Percentiles rank a stretch among this genome's conserved stretches.
phyloP scores from a whole-genome alignment of 352 stramenopile species.

The Pythium coloratum region DNA sequence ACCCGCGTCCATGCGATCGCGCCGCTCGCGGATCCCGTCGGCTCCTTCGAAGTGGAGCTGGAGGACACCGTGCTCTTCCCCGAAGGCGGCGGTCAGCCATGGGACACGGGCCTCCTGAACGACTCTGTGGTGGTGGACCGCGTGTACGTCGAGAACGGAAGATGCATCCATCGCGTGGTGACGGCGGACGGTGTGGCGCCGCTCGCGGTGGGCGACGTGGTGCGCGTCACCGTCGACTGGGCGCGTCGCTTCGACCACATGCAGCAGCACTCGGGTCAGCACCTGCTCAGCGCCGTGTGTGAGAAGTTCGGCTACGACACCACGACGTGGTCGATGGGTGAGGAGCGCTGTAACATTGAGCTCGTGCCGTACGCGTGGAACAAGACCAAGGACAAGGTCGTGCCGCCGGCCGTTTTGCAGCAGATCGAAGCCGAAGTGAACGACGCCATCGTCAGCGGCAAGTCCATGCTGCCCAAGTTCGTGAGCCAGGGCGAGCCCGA shows the following conservation, averaged over 20 bases:
- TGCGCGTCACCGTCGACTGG: slow-evolving; percentile 73
- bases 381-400: slow-evolving; percentile 41
- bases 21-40: slow-evolving; percentile 31
- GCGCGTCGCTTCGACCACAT: slow-evolving; percentile 83
- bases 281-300: slow-evolving; percentile 85
- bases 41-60: slow-evolving; percentile 61
- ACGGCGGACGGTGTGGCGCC: slow-evolving; percentile 24
- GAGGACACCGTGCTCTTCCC: slow-evolving; percentile 85
- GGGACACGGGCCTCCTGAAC: slow-evolving; percentile 70
- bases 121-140: slow-evolving; percentile 41
- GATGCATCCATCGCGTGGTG: slow-evolving; percentile 60
- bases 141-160: slow-evolving; percentile 65
- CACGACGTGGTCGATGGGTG: slow-evolving; percentile 75
- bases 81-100: slow-evolving; percentile 86
- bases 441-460: slow-evolving; percentile 58
- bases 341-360: slow-evolving; percentile 78
- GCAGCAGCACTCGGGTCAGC: slow-evolving; percentile 89
- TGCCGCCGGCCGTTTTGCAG: slow-evolving; percentile 40
- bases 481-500: slow-evolving; percentile 52
- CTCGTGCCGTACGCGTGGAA: slow-evolving; percentile 51
- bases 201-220: slow-evolving; percentile 48
- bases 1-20: slow-evolving; percentile 52
- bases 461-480: slow-evolving; percentile 60
- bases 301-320: slow-evolving; percentile 73
- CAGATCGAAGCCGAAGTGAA: slow-evolving; percentile 80